Evolutionary conservation across 1,284 basidiomycete species (phyloP), one percentile per base, ranked within the genome.

Genomic region (Ganoderma lucidum): DNA sequence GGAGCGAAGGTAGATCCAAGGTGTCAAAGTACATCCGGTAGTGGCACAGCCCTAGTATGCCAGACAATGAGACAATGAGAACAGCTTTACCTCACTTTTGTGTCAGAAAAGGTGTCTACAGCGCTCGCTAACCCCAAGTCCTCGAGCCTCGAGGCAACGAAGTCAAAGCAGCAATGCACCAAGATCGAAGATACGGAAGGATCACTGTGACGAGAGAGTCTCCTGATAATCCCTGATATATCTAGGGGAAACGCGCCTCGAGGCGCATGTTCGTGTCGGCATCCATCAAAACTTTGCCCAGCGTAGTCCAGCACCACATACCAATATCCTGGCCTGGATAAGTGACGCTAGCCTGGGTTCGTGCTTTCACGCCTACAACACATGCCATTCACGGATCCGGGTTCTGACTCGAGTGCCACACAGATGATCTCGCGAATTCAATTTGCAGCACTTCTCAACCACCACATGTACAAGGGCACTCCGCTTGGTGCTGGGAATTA

Each of bases 401-500:
- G 23, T 2, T 59, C 62, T 67, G 66, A 63, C 55, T 67, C 66
- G 56, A 28, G 19, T 15, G 17, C n/a, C 55, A 63, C 23, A 37
- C 39, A 61, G 44, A 63, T 28, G 37, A 35, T 45, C 56, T 59
- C 19, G 35, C 23, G 12, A 44, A 61, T 42, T 39, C 3, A 23
- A 19, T 35, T 37, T 3, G 56, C 48, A 44, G 19, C 32, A 53
- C 42, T 60, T 67, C 61, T 63, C 32, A 58, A 51, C 68, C 61
- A 70, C 68, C 66, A 64, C 68, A 68, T 68, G 64, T 60, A 65
- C 63, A 45, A 66, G 53, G 53, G 55, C 45, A 63, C 28, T 41
- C 66, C 68, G 64, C 62, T 56, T 45, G 62, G 70, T 44, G 63
- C 12, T 23, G 58, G 6, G n/a, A 51, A 48, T 51, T 56, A n/a